A percentile compares a stretch with the other conserved stretches of the same genome.
Evolutionary conservation across 805 yeast species (phyloP).

Genomic region (Phaffomyces opuntiae): DNA sequence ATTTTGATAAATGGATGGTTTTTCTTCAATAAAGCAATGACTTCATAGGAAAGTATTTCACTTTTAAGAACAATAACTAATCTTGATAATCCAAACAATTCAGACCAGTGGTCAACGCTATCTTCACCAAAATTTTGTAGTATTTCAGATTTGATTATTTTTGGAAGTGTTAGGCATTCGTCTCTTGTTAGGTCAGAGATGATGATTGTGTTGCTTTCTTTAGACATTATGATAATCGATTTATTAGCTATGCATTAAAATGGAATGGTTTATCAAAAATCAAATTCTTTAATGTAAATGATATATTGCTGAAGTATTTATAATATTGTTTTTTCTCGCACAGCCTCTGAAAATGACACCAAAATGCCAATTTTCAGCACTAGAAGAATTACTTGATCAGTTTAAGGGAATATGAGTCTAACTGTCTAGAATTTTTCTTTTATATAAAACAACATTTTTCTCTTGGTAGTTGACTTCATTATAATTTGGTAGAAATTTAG

Average conservation of each 20-base stretch:
- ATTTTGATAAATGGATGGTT: conserved; percentile 20
- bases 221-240: not conserved
- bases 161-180: conserved; percentile 16
- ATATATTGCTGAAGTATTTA: not conserved
- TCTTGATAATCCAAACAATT: conserved; percentile 35
- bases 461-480: too few relatives aligned
- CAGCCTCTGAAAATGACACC: not conserved
- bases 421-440: too few relatives aligned
- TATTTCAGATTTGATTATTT: conserved; percentile 12
- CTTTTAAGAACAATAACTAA: conserved; percentile 30
- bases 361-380: too few relatives aligned
- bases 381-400: too few relatives aligned
- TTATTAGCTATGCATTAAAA: too few relatives aligned
- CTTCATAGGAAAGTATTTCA: conserved; percentile 19
- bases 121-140: conserved; percentile 3
- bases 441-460: too few relatives aligned
- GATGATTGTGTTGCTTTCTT: conserved; percentile 17
- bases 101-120: conserved; percentile 29
- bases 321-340: not conserved
- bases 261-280: too few relatives aligned
- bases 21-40: conserved; percentile 17
- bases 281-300: too few relatives aligned
- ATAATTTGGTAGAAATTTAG: too few relatives aligned
- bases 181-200: conserved; percentile 17
- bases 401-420: too few relatives aligned